These are phyloP conservation scores for Candida sojae DNA, from an alignment of 1,139 yeast species.

Conservation along the genomic window DNA sequence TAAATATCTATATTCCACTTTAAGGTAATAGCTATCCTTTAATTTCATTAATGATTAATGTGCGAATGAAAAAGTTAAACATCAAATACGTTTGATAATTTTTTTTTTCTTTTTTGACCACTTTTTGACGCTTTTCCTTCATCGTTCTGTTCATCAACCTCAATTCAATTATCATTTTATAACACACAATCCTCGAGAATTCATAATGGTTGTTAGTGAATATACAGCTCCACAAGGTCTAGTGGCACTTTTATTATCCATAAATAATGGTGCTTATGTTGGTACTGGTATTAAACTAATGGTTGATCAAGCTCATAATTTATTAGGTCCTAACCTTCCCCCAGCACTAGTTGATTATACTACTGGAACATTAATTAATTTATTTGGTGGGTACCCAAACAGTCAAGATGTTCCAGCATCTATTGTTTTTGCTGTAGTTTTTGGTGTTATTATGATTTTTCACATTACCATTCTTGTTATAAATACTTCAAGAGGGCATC, in stretches of 20 bases:
- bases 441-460: slow-evolving; percentile 24
- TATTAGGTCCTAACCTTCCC: slow-evolving; percentile 26
- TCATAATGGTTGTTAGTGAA: slow-evolving; percentile 8
- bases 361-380: slow-evolving; percentile 22
- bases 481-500: slow-evolving; percentile 37
- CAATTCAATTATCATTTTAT: background rate
- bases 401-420: slow-evolving; percentile 31
- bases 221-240: slow-evolving; percentile 24
- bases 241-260: slow-evolving; percentile 15
- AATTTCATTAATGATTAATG: background rate
- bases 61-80: no score
- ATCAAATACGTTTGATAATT: background rate
- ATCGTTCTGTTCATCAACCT: background rate
- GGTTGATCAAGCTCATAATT: slow-evolving; percentile 19
- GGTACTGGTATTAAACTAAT: slow-evolving; percentile 26
- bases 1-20: background rate
- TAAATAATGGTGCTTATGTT: slow-evolving; percentile 19
- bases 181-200: background rate
- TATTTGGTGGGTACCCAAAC: slow-evolving; percentile 40
- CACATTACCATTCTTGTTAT: slow-evolving; percentile 31
- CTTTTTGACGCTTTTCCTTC: background rate
- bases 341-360: slow-evolving; percentile 21
- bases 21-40: background rate
- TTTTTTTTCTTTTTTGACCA: background rate
- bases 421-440: slow-evolving; percentile 31